phyloP scores from a whole-genome alignment of 1,284 basidiomycete genomes.

The Naganishia sp. region DNA sequence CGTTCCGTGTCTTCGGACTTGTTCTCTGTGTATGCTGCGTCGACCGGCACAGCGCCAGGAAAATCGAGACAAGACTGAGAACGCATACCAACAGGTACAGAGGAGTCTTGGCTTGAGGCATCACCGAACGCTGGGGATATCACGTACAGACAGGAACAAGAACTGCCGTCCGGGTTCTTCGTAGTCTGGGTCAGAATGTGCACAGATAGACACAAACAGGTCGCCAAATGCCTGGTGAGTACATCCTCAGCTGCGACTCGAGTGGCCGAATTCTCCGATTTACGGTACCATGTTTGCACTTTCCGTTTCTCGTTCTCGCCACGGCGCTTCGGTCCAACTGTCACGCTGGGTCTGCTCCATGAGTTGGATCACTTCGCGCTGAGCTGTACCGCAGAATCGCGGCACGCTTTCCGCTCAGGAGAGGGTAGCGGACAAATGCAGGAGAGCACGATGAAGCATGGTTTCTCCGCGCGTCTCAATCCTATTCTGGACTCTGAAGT shows the following conservation, averaged over 20 bases:
- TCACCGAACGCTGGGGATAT: not conserved
- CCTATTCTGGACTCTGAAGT: constrained; percentile 15
- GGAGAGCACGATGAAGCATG: not conserved
- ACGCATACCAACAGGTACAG: too few relatives aligned
- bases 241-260: not conserved
- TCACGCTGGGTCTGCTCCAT: not conserved
- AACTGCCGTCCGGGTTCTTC: constrained; percentile 16
- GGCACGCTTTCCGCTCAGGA: not conserved
- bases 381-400: constrained; percentile 7
- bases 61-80: too few relatives aligned
- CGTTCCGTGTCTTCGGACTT: too few relatives aligned
- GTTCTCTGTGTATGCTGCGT: too few relatives aligned
- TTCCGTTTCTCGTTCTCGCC: too few relatives aligned
- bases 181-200: constrained; percentile 20
- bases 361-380: constrained; percentile 12
- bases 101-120: too few relatives aligned
- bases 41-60: too few relatives aligned
- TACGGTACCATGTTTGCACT: not conserved
- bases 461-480: not conserved
- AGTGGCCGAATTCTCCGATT: not conserved
- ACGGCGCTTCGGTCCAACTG: not conserved
- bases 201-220: not conserved
- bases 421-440: not conserved
- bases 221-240: constrained; percentile 8
- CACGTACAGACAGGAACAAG: not conserved